A percentile compares a stretch with the other conserved stretches of the same genome.
phyloP scores from a whole-genome alignment of 331 rosid species.

The Phaseolus coccineus region DNA sequence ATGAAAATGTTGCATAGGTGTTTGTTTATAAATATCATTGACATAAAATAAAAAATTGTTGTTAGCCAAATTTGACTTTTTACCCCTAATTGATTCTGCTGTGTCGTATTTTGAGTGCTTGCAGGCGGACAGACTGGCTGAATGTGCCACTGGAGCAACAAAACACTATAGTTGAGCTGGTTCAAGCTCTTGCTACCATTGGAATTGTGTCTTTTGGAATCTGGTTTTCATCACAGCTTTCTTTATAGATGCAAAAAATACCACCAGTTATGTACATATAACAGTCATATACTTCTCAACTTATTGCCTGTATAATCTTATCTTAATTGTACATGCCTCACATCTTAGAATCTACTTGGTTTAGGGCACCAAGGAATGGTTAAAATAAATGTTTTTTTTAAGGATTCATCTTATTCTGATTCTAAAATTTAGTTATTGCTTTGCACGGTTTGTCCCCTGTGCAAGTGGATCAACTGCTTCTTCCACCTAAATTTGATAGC shows the following conservation, averaged over 20 bases:
- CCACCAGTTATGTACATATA: slow-evolving; percentile 54
- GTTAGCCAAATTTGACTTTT: background rate
- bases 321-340: slow-evolving; percentile 55
- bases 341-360: slow-evolving; percentile 51
- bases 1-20: slow-evolving; percentile 27
- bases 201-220: slow-evolving; percentile 73
- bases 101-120: slow-evolving; percentile 37
- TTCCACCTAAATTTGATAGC: slow-evolving; percentile 11
- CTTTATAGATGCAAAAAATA: slow-evolving; percentile 53
- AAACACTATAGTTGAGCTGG: slow-evolving; percentile 65
- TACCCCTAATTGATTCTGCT: background rate
- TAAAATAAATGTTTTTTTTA: background rate
- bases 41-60: background rate
- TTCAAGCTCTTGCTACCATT: slow-evolving; percentile 81
- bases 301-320: slow-evolving; percentile 46
- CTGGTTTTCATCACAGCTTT: slow-evolving; percentile 70
- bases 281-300: slow-evolving; percentile 41
- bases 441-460: slow-evolving; percentile 6
- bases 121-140: slow-evolving; percentile 83
- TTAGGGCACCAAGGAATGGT: slow-evolving; percentile 45
- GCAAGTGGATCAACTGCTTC: background rate
- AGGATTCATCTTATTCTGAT: slow-evolving; percentile 16
- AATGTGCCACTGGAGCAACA: slow-evolving; percentile 63
- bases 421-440: slow-evolving; percentile 15
- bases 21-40: background rate